Percentiles rank a stretch among this genome's conserved stretches.
These are phyloP conservation scores for Chrysosporium queenslandicum DNA, from an alignment of 2,329 filamentous ascomycete species.

Conservation along the genomic window DNA sequence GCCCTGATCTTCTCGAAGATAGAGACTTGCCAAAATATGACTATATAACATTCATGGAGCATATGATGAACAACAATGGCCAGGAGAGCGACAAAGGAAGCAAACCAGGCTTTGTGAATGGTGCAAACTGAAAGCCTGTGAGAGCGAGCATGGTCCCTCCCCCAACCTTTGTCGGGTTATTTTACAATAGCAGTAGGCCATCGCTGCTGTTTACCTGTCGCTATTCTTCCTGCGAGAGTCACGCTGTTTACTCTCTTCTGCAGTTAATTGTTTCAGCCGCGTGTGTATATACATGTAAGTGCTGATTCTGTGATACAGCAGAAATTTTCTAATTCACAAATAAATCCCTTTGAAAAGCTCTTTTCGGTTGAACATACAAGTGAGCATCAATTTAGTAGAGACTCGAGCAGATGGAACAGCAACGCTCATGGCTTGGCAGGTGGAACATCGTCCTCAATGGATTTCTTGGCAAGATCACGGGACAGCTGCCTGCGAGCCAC, in stretches of 20 bases:
- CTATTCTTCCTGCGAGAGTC: no score
- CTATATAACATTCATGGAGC: slow-evolving; percentile 96
- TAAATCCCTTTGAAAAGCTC: no score
- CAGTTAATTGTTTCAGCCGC: background rate
- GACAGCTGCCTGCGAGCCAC: background rate
- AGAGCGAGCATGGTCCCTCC: background rate
- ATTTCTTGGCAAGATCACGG: slow-evolving; percentile 8
- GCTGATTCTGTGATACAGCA: background rate
- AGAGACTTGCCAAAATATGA: slow-evolving; percentile 80
- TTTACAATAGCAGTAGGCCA: background rate
- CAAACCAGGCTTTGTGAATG: background rate
- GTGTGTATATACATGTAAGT: background rate
- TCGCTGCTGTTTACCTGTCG: background rate
- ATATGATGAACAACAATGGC: slow-evolving; percentile 49
- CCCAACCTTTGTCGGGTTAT: background rate
- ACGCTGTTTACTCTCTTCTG: no score
- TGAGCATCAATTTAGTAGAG: no score
- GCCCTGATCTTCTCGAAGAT: slow-evolving; percentile 78
- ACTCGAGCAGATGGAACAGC: no score
- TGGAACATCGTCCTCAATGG: background rate
- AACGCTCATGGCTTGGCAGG: no score
- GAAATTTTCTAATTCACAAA: no score
- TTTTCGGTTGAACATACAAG: no score
- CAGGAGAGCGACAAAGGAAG: slow-evolving; percentile 13
- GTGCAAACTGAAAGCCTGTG: background rate